Evolutionary conservation across 78 protist species (phyloP).

Genomic region (Protostelium mycophagum): DNA sequence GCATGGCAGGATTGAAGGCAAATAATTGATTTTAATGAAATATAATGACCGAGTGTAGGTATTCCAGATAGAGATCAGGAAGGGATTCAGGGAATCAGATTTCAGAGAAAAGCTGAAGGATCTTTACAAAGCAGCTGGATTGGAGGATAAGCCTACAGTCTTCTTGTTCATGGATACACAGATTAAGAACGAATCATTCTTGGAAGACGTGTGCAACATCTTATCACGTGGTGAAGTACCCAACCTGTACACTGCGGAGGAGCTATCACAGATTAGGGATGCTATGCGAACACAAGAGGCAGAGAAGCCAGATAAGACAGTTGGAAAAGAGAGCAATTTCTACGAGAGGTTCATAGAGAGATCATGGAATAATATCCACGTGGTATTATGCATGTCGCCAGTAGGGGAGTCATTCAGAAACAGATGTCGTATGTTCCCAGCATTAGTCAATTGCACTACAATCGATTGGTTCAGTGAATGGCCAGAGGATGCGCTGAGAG

Average conservation of each 20-base stretch:
- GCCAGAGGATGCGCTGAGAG: constrained; percentile 89
- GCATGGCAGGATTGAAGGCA: constrained; percentile 27
- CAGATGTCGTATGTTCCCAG: constrained; percentile 69
- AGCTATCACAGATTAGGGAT: constrained; percentile 6
- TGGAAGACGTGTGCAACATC: constrained; percentile 87
- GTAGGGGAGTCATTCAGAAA: constrained; percentile 58
- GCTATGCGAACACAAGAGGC: not conserved
- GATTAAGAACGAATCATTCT: constrained; percentile 69
- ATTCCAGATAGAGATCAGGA: constrained; percentile 57
- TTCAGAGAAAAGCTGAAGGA: constrained; percentile 74
- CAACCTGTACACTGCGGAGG: constrained; percentile 65
- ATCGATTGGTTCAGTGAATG: constrained; percentile 91
- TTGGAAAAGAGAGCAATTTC: constrained; percentile 1
- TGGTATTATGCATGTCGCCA: constrained; percentile 66
- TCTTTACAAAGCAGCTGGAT: constrained; percentile 43
- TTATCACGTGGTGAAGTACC: constrained; percentile 90
- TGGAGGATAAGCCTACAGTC: constrained; percentile 59
- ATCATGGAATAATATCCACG: constrained; percentile 43
- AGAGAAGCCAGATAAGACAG: not conserved
- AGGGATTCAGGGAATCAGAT: constrained; percentile 59
- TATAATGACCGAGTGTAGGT: constrained; percentile 7
- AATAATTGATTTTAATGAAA: constrained; percentile 7
- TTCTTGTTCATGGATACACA: constrained; percentile 90
- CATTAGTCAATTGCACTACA: constrained; percentile 68
- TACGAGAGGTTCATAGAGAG: constrained; percentile 67